Percentiles rank a stretch among this genome's conserved stretches.
These are phyloP conservation scores for Paramyrothecium roridum DNA, from an alignment of 2,329 filamentous ascomycete genomes.

Conservation along the genomic window DNA sequence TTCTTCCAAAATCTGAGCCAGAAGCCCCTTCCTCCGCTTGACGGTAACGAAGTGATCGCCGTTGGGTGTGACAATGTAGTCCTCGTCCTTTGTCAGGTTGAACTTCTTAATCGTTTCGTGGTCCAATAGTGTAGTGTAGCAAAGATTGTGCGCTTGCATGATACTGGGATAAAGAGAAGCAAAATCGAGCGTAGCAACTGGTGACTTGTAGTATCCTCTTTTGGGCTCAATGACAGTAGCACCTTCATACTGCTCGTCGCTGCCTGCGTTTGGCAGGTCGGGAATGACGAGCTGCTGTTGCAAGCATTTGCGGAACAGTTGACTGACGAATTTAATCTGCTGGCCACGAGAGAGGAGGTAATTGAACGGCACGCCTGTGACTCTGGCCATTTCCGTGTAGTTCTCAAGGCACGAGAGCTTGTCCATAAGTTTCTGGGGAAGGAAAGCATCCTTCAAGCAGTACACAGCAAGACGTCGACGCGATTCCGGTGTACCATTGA, in stretches of 20 bases:
- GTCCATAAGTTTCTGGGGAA: constrained; percentile 92
- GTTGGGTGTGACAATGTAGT: constrained; percentile 95
- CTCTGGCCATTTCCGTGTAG: constrained; percentile 99
- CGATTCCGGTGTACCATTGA: constrained; percentile 93
- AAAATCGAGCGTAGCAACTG: constrained; percentile 96
- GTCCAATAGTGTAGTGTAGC: constrained; percentile 84
- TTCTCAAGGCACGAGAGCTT: constrained; percentile 98
- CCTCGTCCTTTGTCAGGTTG: constrained; percentile 77
- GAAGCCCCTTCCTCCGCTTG: constrained; percentile 84
- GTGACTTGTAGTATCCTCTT: constrained; percentile 90
- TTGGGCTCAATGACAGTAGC: constrained; percentile 96
- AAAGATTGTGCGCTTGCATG: constrained; percentile 97
- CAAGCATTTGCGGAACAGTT: constrained; percentile 90
- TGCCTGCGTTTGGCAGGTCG: constrained; percentile 67
- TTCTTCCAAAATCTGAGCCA: constrained; percentile 95
- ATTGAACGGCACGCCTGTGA: constrained; percentile 97
- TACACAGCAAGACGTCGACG: constrained; percentile 88
- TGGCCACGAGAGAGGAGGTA: constrained; percentile 88
- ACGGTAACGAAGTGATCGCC: constrained; percentile 88
- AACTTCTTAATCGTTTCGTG: constrained; percentile 75
- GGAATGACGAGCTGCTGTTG: constrained; percentile 94
- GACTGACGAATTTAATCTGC: constrained; percentile 96
- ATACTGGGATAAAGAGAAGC: constrained; percentile 98
- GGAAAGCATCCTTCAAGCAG: constrained; percentile 94
- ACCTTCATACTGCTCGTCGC: constrained; percentile 92